phyloP scores from a whole-genome alignment of 257 asterid genomes.

The Thymus quinquecostatus region DNA sequence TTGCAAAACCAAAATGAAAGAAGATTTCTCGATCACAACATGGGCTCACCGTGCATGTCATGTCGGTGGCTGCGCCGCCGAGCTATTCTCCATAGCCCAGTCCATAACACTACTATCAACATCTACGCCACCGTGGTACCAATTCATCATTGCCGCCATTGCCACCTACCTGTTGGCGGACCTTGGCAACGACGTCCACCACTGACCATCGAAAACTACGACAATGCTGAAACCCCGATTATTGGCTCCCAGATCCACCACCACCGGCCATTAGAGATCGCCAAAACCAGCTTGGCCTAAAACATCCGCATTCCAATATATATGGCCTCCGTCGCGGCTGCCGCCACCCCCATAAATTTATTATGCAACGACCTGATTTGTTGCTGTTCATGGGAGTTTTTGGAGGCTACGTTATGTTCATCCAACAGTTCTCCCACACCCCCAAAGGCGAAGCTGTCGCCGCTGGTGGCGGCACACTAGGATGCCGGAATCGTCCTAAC shows the following conservation, averaged over 20 bases:
- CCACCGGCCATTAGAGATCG: slow-evolving; percentile 42
- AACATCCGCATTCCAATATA: slow-evolving; percentile 37
- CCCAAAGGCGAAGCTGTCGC: slow-evolving; percentile 63
- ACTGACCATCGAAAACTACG: slow-evolving; percentile 58
- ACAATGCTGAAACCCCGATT: slow-evolving; percentile 36
- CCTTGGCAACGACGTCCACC: slow-evolving; percentile 46
- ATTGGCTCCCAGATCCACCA: slow-evolving; percentile 59
- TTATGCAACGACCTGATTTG: slow-evolving; percentile 8
- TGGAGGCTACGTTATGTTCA: slow-evolving; percentile 43
- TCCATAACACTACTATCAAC: slow-evolving; percentile 8
- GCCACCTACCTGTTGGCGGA: slow-evolving; percentile 46
- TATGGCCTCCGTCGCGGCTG: slow-evolving; percentile 16
- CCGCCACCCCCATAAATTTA: slow-evolving; percentile 12
- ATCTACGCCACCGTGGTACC: slow-evolving; percentile 21
- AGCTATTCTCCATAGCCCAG: slow-evolving; percentile 33
- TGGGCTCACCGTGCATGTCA: slow-evolving; percentile 45
- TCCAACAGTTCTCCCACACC: slow-evolving; percentile 81
- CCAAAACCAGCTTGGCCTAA: slow-evolving; percentile 31
- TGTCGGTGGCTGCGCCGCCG: slow-evolving; percentile 41
- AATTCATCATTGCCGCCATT: slow-evolving; percentile 3
- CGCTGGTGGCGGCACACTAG: slow-evolving; percentile 67
- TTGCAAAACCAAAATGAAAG: slow-evolving; percentile 16
- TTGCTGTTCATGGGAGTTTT: slow-evolving; percentile 38
- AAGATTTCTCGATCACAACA: slow-evolving; percentile 34
- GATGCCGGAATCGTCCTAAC: slow-evolving; percentile 65